Conservation (phyloP, 495 filamentous ascomycete species). For the Cryomyces minteri region DNA sequence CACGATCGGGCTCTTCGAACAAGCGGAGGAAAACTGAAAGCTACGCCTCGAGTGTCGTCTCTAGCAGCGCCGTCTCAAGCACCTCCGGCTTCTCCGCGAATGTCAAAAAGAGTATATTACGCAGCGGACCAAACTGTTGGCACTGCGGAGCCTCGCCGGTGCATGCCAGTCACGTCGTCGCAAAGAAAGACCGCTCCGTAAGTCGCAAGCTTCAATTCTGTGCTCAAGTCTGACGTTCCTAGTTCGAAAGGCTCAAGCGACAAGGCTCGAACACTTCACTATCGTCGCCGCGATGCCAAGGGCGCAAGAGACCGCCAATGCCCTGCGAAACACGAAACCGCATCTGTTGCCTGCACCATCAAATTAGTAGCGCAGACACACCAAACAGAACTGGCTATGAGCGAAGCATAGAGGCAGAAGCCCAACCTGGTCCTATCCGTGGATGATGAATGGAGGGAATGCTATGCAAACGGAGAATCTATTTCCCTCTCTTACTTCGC, state of each 20-base stretch:
- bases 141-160: conserved; percentile 2
- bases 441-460: too few relatives aligned
- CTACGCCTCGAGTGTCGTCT: background rate
- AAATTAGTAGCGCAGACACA: too few relatives aligned
- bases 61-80: too few relatives aligned
- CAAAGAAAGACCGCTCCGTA: conserved; percentile 2
- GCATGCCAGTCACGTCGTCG: conserved; percentile 3
- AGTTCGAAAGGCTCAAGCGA: conserved; percentile 1
- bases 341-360: too few relatives aligned
- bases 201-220: background rate
- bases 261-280: background rate
- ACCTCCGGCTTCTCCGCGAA: background rate
- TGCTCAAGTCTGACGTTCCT: background rate
- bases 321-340: too few relatives aligned
- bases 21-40: background rate
- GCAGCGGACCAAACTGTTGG: conserved; percentile 1
- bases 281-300: too few relatives aligned
- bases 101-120: background rate
- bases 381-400: too few relatives aligned
- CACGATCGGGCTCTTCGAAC: background rate
- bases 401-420: too few relatives aligned
- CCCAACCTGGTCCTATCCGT: too few relatives aligned
- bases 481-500: too few relatives aligned
- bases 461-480: too few relatives aligned
- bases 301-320: too few relatives aligned